Conservation (phyloP, 257 asterid genomes). For the Nicotiana otophora region DNA sequence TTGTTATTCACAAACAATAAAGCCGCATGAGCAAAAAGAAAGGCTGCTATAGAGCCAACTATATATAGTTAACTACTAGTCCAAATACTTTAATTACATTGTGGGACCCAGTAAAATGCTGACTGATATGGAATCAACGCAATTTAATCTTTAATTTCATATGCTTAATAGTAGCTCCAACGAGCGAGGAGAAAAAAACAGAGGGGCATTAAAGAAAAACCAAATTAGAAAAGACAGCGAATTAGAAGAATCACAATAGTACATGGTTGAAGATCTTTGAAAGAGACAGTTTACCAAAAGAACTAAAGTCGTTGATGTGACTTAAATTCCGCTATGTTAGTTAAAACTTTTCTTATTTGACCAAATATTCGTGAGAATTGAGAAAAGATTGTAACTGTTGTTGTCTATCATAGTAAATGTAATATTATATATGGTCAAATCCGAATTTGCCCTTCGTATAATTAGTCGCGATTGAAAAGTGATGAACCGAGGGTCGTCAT, state of each 20-base stretch:
- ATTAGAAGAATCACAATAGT: not conserved
- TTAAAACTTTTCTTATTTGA: not conserved
- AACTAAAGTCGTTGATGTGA: not conserved
- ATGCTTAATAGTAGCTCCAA: not conserved
- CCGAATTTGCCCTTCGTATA: too few relatives aligned
- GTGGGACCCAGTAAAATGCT: not conserved
- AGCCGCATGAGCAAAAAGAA: too few relatives aligned
- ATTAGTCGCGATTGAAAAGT: too few relatives aligned
- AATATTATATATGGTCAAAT: too few relatives aligned
- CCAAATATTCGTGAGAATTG: not conserved
- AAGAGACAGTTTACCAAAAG: not conserved
- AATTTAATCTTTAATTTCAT: too few relatives aligned
- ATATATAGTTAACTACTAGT: not conserved
- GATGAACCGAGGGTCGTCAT: too few relatives aligned
- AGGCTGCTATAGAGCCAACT: too few relatives aligned
- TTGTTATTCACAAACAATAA: too few relatives aligned
- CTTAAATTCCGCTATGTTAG: not conserved
- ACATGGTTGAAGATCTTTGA: not conserved
- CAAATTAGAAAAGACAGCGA: not conserved
- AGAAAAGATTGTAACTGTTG: too few relatives aligned
- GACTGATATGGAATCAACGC: not conserved
- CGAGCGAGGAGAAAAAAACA: not conserved
- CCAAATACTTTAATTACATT: not conserved
- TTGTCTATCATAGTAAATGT: too few relatives aligned
- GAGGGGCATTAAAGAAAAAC: not conserved